A percentile compares a stretch with the other conserved stretches of the same genome.
Evolutionary conservation across 2,329 filamentous ascomycete species (phyloP).

Genomic region (Apiospora phragmitis): DNA sequence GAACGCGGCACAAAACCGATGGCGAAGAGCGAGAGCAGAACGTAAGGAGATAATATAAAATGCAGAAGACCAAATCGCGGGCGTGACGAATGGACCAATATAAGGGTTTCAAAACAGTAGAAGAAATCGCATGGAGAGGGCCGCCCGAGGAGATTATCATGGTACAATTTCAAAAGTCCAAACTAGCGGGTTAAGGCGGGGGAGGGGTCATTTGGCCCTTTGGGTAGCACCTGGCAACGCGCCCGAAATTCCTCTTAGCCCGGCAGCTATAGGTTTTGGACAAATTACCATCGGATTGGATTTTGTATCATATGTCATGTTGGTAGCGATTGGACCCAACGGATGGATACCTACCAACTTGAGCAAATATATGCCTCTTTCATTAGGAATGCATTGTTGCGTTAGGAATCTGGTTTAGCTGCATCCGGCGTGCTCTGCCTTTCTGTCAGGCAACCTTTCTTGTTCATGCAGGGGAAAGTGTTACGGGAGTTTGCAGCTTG

Average conservation of each 20-base stretch:
- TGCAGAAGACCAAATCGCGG: background rate
- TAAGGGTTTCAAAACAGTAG: background rate
- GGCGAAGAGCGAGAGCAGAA: background rate
- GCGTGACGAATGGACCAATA: background rate
- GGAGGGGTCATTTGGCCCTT: background rate
- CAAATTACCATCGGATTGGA: background rate
- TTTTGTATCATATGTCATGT: background rate
- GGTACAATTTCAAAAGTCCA: constrained; percentile 4
- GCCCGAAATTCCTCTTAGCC: background rate
- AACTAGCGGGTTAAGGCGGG: constrained; percentile 2
- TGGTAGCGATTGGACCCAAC: background rate
- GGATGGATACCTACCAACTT: background rate
- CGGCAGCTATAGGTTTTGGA: background rate
- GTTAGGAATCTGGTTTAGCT: background rate
- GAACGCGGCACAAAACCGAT: background rate
- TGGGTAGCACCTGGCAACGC: constrained; percentile 3
- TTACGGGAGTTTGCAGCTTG: background rate
- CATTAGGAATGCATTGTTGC: background rate
- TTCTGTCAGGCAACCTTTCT: background rate
- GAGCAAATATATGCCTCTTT: background rate
- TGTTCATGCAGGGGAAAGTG: background rate
- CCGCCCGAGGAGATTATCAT: constrained; percentile 1
- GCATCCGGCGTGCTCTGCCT: background rate
- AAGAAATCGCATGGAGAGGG: background rate
- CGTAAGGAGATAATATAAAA: background rate